phyloP scores from a whole-genome alignment of 768 basidiomycete genomes.

The Lenzites betulinus region DNA sequence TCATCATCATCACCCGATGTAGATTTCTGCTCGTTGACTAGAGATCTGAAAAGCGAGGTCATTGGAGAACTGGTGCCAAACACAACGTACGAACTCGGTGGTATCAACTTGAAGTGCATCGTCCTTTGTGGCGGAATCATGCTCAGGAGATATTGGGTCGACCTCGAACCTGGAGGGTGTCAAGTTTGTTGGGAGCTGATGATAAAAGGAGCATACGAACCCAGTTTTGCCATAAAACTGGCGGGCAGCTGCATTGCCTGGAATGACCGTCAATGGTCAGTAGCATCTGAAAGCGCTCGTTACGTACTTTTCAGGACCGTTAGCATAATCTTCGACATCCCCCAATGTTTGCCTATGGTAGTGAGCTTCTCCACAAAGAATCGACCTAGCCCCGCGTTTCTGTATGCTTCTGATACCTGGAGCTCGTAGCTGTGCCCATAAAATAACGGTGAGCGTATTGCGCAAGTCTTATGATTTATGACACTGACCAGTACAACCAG shows the following conservation, averaged over 20 bases:
- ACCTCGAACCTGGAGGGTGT: slow-evolving; percentile 47
- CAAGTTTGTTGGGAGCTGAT: neutral
- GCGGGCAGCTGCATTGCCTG: slow-evolving; percentile 49
- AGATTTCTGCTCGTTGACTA: no score
- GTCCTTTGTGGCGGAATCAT: slow-evolving; percentile 9
- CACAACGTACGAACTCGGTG: slow-evolving; percentile 45
- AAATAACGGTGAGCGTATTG: neutral
- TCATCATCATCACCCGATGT: neutral
- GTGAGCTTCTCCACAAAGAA: slow-evolving; percentile 51
- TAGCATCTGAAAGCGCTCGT: neutral
- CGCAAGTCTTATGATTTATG: neutral
- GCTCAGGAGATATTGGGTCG: slow-evolving; percentile 57
- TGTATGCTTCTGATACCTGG: slow-evolving; percentile 51
- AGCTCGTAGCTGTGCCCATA: slow-evolving; percentile 66
- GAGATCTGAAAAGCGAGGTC: no score
- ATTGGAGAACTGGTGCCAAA: no score
- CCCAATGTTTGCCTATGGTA: slow-evolving; percentile 50
- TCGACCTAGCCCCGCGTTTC: slow-evolving; percentile 61
- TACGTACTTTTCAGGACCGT: slow-evolving; percentile 73
- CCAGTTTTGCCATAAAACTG: slow-evolving; percentile 57
- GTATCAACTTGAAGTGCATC: no score
- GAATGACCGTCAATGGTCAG: slow-evolving; percentile 1
- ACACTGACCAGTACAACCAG: slow-evolving; percentile 67
- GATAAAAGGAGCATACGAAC: slow-evolving; percentile 38
- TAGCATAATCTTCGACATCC: slow-evolving; percentile 72